phyloP scores from a whole-genome alignment of 2,329 filamentous ascomycete species.

The Corinectria fuckeliana region DNA sequence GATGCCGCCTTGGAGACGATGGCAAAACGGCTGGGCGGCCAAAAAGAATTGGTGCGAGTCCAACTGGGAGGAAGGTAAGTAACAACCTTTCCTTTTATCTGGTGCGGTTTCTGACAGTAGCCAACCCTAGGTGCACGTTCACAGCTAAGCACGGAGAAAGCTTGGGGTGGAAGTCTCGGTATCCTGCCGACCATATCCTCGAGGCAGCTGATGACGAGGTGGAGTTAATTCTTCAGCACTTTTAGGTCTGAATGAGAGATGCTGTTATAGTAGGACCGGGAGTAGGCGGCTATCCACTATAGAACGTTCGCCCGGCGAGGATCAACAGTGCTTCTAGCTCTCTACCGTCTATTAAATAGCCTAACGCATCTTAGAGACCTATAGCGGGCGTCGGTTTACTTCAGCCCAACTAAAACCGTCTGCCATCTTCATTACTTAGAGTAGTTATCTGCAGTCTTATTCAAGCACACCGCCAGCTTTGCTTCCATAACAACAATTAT shows the following conservation, averaged over 20 bases:
- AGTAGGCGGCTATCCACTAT: no score
- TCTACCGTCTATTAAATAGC: no score
- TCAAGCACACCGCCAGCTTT: no score
- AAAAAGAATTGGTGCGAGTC: neutral
- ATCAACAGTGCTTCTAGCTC: no score
- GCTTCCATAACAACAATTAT: no score
- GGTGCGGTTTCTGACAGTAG: constrained; percentile 49
- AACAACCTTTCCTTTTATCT: constrained; percentile 24
- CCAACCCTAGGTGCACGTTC: constrained; percentile 36
- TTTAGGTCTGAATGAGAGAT: neutral
- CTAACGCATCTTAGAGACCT: no score
- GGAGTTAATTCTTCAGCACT: constrained; percentile 45
- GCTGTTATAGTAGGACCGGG: no score
- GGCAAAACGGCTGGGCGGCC: constrained; percentile 36
- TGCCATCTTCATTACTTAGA: no score
- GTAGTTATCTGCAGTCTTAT: no score
- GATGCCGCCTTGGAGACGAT: constrained; percentile 47
- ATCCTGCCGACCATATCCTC: constrained; percentile 52
- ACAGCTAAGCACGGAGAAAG: constrained; percentile 47
- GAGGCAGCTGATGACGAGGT: constrained; percentile 54
- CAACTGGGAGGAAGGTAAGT: constrained; percentile 14
- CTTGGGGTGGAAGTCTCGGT: constrained; percentile 55
- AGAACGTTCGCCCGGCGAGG: no score
- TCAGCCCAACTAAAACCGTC: no score
- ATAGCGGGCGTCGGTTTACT: no score